These are phyloP conservation scores for Penicillium verrucosum DNA, from an alignment of 2,329 filamentous ascomycete genomes.

Conservation along the genomic window DNA sequence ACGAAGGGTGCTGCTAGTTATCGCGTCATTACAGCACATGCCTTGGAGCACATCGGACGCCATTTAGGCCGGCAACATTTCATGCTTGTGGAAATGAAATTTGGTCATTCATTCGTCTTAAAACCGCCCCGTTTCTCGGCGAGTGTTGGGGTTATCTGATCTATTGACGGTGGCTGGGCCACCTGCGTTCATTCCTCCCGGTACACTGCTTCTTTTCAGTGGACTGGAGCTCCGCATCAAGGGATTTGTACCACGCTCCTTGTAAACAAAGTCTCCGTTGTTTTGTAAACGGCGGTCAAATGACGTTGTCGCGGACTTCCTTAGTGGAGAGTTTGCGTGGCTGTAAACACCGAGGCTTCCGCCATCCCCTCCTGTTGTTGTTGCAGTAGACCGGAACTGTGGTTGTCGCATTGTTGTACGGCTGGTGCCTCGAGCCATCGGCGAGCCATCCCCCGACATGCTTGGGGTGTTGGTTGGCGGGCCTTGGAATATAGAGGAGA, in stretches of 20 bases:
- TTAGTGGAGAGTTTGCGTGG: slow-evolving; percentile 77
- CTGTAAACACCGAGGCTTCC: slow-evolving; percentile 77
- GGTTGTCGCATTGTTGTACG: slow-evolving; percentile 53
- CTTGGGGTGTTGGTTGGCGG: slow-evolving; percentile 38
- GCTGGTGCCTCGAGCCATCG: slow-evolving; percentile 39
- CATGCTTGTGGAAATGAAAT: background rate
- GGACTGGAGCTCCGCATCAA: slow-evolving; percentile 41
- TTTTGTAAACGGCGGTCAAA: slow-evolving; percentile 42
- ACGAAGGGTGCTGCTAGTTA: background rate
- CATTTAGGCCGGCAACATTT: background rate
- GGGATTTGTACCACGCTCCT: slow-evolving; percentile 37
- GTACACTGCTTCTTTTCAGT: slow-evolving; percentile 43
- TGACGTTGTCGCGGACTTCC: slow-evolving; percentile 68
- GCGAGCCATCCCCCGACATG: slow-evolving; percentile 49
- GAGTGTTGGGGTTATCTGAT: slow-evolving; percentile 29
- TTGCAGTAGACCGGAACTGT: slow-evolving; percentile 48
- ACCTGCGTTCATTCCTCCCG: slow-evolving; percentile 33
- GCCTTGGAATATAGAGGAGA: slow-evolving; percentile 28
- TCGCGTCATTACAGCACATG: background rate
- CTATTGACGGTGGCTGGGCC: slow-evolving; percentile 30
- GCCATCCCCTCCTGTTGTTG: slow-evolving; percentile 55
- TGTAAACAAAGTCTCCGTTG: slow-evolving; percentile 37
- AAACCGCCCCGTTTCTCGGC: slow-evolving; percentile 32
- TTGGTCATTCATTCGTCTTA: slow-evolving; percentile 18
- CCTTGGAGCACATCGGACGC: background rate